Percentiles rank a stretch among this genome's conserved stretches.
These are phyloP conservation scores for Cornus kousa DNA, from an alignment of 148 eudicot genomes.

Conservation along the genomic window DNA sequence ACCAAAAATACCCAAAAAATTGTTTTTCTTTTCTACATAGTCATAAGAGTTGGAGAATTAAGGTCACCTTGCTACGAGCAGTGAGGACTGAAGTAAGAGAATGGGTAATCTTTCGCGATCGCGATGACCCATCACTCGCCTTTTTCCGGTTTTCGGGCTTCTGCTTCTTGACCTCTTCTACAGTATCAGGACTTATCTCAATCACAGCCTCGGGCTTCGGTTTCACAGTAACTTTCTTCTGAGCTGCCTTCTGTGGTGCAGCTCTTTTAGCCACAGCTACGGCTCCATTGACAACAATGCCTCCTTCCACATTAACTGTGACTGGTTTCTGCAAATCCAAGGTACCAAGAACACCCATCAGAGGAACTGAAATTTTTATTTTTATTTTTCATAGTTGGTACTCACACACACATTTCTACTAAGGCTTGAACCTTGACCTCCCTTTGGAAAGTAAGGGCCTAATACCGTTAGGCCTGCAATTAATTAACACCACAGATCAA, in stretches of 20 bases:
- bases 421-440: too few species aligned
- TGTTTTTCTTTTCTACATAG: too few species aligned
- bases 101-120: constrained; percentile 33
- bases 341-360: background rate
- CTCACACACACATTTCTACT: too few species aligned
- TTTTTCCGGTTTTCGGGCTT: constrained; percentile 18
- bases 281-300: constrained; percentile 19
- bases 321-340: constrained; percentile 24
- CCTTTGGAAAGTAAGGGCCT: too few species aligned
- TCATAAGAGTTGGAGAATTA: too few species aligned
- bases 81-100: constrained; percentile 53
- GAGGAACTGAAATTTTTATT: background rate
- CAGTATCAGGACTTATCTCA: constrained; percentile 69
- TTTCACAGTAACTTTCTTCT: constrained; percentile 39
- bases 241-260: constrained; percentile 25
- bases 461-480: too few species aligned
- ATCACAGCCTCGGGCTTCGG: constrained; percentile 56
- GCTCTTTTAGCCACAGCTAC: constrained; percentile 18
- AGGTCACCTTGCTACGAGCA: constrained; percentile 56
- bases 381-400: too few species aligned
- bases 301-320: constrained; percentile 15
- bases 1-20: background rate
- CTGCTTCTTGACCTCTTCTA: constrained; percentile 26
- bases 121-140: constrained; percentile 20
- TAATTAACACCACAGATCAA: background rate